Base-by-base conservation (phyloP, 1,139 yeast genomes). In the Diutina siamensis region DNA sequence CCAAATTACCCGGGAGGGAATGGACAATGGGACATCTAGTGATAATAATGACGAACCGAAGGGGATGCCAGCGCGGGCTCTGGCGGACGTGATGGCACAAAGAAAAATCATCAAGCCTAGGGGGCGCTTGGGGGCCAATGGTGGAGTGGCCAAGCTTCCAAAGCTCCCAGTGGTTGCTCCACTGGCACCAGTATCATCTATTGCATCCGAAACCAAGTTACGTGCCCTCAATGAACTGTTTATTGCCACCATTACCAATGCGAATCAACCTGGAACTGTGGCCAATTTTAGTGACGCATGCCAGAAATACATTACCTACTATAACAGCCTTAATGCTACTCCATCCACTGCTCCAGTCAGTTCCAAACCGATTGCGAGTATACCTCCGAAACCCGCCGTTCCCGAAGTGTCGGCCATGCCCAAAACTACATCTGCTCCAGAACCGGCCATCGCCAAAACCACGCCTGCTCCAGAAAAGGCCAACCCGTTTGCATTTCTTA, bases 41-140 rank as follows among this genome's bases (percentile, higher is more conserved):
- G 35, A 31, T 18, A 13, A 31, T 18, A 71, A 64, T 34, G 76
- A 67, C 15, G 74, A 63, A 27, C 71, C 61, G 21, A 65, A 57
- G 22, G 53, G 55, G 17, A 56, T 58, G n/a, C 67, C 68, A 32
- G 55, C 53, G 21, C 53, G 56, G 44, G 95, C 95, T 0, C 71
- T 83, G 5, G 70, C 75, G 1, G 78, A 71, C 3, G 79, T 78
- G 4, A 63, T 87, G 72, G 76, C 92, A 10, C 72, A 64, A 47
- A 71, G 97, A 57, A 83, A 80, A 65, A 68, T 83, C 46, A 67
- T 83, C 22, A 72, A 74, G 58, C 88, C 89, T 13, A 72, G 73
- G 51, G 71, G 57, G 4, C 44, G 44, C 19, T 15, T 38, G 4
- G 42, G 42, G 12, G 31, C 21, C 15, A 13, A 13, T 17, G 20